Base-by-base conservation (phyloP, 345 rosid species). In the Angophora floribunda region DNA sequence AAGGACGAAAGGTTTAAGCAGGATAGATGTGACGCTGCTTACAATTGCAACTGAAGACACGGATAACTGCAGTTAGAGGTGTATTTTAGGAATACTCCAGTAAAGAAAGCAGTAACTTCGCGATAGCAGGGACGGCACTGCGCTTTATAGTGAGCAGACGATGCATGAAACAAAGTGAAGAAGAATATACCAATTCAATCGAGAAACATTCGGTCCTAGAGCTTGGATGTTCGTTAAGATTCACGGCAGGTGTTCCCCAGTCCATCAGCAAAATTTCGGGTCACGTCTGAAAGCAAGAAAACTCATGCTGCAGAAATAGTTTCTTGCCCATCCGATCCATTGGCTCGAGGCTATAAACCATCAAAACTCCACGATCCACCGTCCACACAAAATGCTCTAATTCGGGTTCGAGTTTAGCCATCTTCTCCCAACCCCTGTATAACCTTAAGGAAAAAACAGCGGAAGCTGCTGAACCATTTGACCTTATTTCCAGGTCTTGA, bases 121-220 rank as follows among this genome's bases (percentile, higher is more conserved):
- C 1, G 30, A 26, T 7, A 61, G 67, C 26, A 1, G 67, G 30
- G 67, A 15, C 7, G 0, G 0, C 32, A 5, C 28, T 3, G 3
- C 15, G 19, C 75, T 63, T 63, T 63, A n/a, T 32, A 6, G 21
- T 63, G 75, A 63, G 75, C 41, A n/a, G 36, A n/a, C 10, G 17
- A 63, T 8, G 75, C 41, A 7, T 15, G 21, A 63, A 14, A 63
- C 75, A n/a, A n/a, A 63, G 0, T 63, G 75, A 36, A 63, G 41
- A 63, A 63, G 41, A 63, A 9, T 63, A 63, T 7, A 16, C 22
- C 19, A 67, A 32, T 32, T 67, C 79, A 16, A 14, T 15, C 2
- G 24, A 32, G 79, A 32, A 0, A 67, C 45, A 32, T 36, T 17
- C 24, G 9, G 24, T 70, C 4, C 80, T 36, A 9, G 47, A 17